These are phyloP conservation scores for Nitzschia sp. DNA, from an alignment of 108 stramenopile genomes.

Conservation along the genomic window DNA sequence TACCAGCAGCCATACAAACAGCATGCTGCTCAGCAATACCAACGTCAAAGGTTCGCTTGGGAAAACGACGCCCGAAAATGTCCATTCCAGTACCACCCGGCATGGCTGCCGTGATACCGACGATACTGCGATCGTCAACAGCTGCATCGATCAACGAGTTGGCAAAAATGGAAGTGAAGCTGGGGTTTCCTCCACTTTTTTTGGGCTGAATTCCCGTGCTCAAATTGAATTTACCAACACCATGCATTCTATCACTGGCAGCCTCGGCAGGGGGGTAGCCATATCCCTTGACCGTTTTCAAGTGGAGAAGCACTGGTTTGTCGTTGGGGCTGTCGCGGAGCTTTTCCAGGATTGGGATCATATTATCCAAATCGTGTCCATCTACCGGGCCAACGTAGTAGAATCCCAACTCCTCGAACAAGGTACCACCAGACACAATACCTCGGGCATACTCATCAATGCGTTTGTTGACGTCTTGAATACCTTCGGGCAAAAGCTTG, in stretches of 20 bases:
- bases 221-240: conserved; percentile 96
- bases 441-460: conserved; percentile 98
- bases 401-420: conserved; percentile 98
- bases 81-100: conserved; percentile 99
- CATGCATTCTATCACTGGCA: conserved; percentile 96
- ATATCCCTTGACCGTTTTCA: conserved; percentile 94
- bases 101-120: conserved; percentile 98
- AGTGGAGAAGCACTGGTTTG: conserved; percentile 93
- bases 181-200: conserved; percentile 70
- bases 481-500: conserved; percentile 87
- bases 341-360: conserved; percentile 95
- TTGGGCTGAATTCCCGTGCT: conserved; percentile 92
- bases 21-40: conserved; percentile 99
- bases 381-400: conserved; percentile 98
- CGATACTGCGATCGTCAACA: conserved; percentile 87
- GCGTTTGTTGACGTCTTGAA: conserved; percentile 96
- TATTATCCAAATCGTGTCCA: conserved; percentile 96
- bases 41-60: conserved; percentile 96
- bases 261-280: conserved; percentile 95
- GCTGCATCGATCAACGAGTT: conserved; percentile 91
- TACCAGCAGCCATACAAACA: conserved; percentile 95
- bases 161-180: conserved; percentile 94
- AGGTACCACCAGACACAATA: conserved; percentile 92
- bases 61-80: conserved; percentile 94
- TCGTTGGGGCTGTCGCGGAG: conserved; percentile 77